phyloP scores from a whole-genome alignment of 2,329 filamentous ascomycete species.

The Aureobasidium sp. region DNA sequence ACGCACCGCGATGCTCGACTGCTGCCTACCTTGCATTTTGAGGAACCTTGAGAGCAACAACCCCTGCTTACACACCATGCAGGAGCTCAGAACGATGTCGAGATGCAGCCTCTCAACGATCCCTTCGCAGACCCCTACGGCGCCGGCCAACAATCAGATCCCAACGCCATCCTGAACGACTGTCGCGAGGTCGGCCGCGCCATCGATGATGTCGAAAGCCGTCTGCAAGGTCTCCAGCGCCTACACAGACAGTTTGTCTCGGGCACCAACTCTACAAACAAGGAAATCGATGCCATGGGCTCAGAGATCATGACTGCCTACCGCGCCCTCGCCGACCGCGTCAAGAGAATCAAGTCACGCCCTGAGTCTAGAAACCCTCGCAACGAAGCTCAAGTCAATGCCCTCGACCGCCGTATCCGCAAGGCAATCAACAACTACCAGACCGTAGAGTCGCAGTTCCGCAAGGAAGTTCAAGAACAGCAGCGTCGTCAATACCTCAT shows the following conservation, averaged over 20 bases:
- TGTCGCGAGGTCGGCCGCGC: conserved; percentile 71
- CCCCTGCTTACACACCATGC: conserved; percentile 13
- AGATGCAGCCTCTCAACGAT: conserved; percentile 57
- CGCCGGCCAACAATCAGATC: conserved; percentile 37
- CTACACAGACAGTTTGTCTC: conserved; percentile 65
- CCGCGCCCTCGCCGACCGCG: conserved; percentile 66
- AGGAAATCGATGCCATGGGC: conserved; percentile 62
- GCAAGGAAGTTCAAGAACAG: conserved; percentile 71
- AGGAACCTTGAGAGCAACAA: background rate
- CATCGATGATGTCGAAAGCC: conserved; percentile 64
- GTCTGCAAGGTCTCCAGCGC: conserved; percentile 61
- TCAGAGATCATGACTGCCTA: conserved; percentile 77
- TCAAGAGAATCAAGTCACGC: conserved; percentile 74
- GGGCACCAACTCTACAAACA: conserved; percentile 53
- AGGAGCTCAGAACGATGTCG: conserved; percentile 45
- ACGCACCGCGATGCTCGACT: background rate
- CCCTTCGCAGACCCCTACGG: conserved; percentile 20
- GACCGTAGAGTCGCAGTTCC: conserved; percentile 68
- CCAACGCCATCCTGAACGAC: conserved; percentile 75
- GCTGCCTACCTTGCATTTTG: no score
- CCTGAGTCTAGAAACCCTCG: conserved; percentile 61
- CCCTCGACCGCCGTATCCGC: conserved; percentile 71
- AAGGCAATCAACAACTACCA: conserved; percentile 75
- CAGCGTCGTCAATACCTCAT: conserved; percentile 87
- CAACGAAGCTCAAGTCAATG: conserved; percentile 73